Conservation (phyloP, 345 rosid genomes). For the Gossypium arboreum region DNA sequence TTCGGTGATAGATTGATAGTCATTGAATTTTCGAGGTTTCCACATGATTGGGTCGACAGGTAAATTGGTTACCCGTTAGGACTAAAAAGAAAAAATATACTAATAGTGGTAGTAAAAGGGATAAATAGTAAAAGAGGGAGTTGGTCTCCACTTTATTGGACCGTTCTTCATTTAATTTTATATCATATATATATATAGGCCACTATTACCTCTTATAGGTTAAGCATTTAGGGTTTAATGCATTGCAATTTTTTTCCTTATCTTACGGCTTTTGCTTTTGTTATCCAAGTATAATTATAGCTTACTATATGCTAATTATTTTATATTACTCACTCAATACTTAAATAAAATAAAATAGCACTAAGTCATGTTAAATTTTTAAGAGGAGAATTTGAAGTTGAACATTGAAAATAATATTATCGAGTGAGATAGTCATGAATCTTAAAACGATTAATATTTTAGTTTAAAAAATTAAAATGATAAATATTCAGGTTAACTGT, state of each 20-base stretch:
- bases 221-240: neutral
- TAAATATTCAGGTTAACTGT: too few relatives aligned
- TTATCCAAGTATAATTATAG: neutral
- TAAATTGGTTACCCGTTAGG: constrained; percentile 57
- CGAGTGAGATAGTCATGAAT: fast-evolving
- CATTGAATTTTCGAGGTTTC: constrained; percentile 14
- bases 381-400: too few relatives aligned
- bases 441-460: too few relatives aligned
- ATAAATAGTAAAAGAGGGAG: constrained; percentile 20
- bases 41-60: constrained; percentile 56
- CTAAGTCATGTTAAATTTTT: too few relatives aligned
- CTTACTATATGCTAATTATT: neutral
- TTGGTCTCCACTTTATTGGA: constrained; percentile 46
- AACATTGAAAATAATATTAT: too few relatives aligned
- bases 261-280: constrained; percentile 1
- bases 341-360: too few relatives aligned
- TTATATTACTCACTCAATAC: neutral
- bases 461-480: too few relatives aligned
- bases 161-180: constrained; percentile 25
- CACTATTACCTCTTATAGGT: neutral
- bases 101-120: neutral
- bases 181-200: neutral
- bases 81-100: constrained; percentile 14
- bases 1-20: neutral
- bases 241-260: neutral